A percentile compares a stretch with the other conserved stretches of the same genome.
Conservation (phyloP, 306 rosid genomes). For the Fragaria iinumae region DNA sequence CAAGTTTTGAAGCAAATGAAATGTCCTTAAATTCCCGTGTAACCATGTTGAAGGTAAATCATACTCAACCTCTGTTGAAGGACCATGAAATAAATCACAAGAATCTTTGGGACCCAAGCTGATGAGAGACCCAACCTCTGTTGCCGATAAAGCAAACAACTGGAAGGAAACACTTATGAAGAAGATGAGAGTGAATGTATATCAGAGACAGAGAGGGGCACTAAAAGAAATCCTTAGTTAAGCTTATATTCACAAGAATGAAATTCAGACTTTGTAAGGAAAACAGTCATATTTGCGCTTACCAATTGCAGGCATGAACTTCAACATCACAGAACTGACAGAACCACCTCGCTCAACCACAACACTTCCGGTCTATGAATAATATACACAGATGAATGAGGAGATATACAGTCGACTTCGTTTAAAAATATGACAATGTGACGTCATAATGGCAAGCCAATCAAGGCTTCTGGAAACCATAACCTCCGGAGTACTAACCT, state of each 20-base stretch:
- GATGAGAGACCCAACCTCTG: conserved; percentile 87
- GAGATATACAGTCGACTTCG: conserved; percentile 7
- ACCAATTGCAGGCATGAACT: conserved; percentile 45
- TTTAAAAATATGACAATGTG: conserved; percentile 2
- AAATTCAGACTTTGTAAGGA: neutral
- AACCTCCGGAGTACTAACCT: neutral
- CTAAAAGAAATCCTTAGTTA: neutral
- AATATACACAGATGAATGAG: conserved; percentile 8
- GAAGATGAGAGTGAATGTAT: neutral
- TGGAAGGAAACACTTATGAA: conserved; percentile 29
- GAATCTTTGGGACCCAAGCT: conserved; percentile 74
- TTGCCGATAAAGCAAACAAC: conserved; percentile 72
- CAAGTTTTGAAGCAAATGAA: neutral
- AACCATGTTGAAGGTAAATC: neutral
- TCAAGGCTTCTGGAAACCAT: neutral
- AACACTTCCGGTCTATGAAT: conserved; percentile 46
- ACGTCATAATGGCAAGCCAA: neutral
- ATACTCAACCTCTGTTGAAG: conserved; percentile 34
- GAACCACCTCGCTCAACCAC: conserved; percentile 60
- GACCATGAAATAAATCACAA: conserved; percentile 93
- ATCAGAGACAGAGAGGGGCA: neutral
- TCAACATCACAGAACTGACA: conserved; percentile 24
- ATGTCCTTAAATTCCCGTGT: neutral
- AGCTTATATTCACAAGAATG: neutral
- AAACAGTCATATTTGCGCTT: conserved; percentile 43